Evolutionary conservation across 2,329 filamentous ascomycete species (phyloP), one percentile per base, ranked within the genome.

Genomic region (Botryotinia calthae): DNA sequence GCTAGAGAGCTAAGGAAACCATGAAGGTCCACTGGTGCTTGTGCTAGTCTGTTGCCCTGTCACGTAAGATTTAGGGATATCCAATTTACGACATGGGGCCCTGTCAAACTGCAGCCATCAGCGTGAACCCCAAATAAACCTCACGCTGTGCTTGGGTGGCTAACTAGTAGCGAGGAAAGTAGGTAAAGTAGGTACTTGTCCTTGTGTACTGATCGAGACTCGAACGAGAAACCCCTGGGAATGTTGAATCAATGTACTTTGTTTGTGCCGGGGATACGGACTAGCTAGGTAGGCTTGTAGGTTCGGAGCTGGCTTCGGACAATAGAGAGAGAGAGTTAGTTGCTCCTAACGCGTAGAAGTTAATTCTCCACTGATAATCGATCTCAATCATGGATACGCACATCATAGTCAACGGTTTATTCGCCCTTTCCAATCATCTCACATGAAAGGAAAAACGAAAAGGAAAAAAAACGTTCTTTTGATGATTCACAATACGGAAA

Each of bases 241-340:
- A n/a, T 6, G 22, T 51, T 51, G 25, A 51, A n/a, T 51, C 48
- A 51, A 51, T n/a, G 48, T 51, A 14, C 48, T 51, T 25, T 40
- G 34, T 34, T 34, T 34, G 34, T 34, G 34, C 34, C 14, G 18
- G 28, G 48, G 28, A 25, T 51, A 2, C 4, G 9, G 14, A 51
- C n/a, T 65, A 65, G 42, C 48, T n/a, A 51, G 48, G 48, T 51
- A 14, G 48, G 48, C 48, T 51, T 22, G 22, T 51, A 61, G 10
- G 22, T 40, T 70, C 63, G 68, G 74, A 75, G 59, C 63, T 72
- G 73, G 72, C 48, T 65, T 75, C 75, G 75, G 76, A 76, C 66
- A 75, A 76, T 76, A 77, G 20, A 54, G 64, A 37, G 64, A 34
- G 34, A 34, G 34, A 34, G 34, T 34, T 56, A 25, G 48, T 40